Percentiles rank a stretch among this genome's conserved stretches.
phyloP scores from a whole-genome alignment of 208 protist species.

The Angomonas deanei region DNA sequence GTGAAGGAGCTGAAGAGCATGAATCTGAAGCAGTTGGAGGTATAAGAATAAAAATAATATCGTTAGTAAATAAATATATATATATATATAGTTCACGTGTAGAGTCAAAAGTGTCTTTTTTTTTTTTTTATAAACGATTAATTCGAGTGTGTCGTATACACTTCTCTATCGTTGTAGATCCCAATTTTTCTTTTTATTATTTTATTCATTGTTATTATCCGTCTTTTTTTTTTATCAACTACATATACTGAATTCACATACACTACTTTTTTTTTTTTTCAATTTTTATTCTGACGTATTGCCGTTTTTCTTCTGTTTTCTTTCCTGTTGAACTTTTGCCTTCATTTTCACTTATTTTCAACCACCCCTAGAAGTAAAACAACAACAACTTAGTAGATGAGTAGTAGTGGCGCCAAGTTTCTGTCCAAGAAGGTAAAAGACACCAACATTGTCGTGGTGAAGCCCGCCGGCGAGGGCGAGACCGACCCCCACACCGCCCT shows the following conservation, averaged over 20 bases:
- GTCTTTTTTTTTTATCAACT: slow-evolving; percentile 2
- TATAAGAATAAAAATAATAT: not conserved
- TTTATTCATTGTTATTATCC: slow-evolving; percentile 9
- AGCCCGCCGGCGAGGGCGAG: slow-evolving; percentile 32
- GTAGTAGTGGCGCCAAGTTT: not conserved
- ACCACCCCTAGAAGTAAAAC: not conserved
- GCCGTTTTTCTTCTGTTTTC: slow-evolving; percentile 8
- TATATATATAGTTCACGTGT: not conserved
- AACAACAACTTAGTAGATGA: not conserved
- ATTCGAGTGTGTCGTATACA: too few species aligned
- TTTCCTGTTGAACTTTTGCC: not conserved
- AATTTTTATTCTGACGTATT: slow-evolving; percentile 1
- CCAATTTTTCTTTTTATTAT: not conserved
- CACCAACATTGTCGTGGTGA: slow-evolving; percentile 71
- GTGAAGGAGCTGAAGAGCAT: not conserved
- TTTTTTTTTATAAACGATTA: slow-evolving; percentile 3
- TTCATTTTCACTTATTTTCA: not conserved
- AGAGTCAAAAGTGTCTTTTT: not conserved
- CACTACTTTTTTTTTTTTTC: slow-evolving; percentile 13
- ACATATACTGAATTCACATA: not conserved
- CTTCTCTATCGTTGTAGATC: too few species aligned
- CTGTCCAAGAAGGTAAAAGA: slow-evolving; percentile 53
- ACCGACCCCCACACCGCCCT: slow-evolving; percentile 30
- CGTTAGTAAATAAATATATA: not conserved
- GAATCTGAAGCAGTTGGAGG: not conserved